Percentiles rank a stretch among this genome's conserved stretches.
These are phyloP conservation scores for Pichia exigua DNA, from an alignment of 805 yeast species.

Conservation along the genomic window DNA sequence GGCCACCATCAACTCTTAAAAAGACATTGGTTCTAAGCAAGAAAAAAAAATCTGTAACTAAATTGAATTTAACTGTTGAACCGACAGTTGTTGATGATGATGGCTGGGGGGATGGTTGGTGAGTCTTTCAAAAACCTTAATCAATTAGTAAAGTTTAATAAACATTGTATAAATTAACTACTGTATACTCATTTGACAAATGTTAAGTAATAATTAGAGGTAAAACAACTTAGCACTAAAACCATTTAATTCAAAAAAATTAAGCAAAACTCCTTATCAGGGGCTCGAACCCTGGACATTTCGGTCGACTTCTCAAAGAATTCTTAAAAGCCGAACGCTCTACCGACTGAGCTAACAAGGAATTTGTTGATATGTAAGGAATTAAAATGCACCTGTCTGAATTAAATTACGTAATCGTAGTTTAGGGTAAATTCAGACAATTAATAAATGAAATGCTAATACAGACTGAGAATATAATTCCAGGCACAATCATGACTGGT, in stretches of 20 bases:
- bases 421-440: too few relatives aligned
- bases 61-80: conserved; percentile 28
- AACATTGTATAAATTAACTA: background rate
- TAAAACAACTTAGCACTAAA: too few relatives aligned
- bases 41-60: conserved; percentile 21
- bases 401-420: too few relatives aligned
- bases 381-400: too few relatives aligned
- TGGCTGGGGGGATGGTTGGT: conserved; percentile 44
- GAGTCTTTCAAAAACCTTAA: background rate
- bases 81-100: conserved; percentile 29
- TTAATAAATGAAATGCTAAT: too few relatives aligned
- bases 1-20: conserved; percentile 1
- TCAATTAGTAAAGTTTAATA: background rate
- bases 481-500: too few relatives aligned
- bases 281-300: conserved; percentile 60
- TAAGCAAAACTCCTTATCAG: conserved; percentile 40
- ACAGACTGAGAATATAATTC: too few relatives aligned
- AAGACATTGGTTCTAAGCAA: conserved; percentile 8
- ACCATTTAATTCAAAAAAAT: too few relatives aligned
- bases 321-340: conserved; percentile 60
- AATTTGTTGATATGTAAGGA: background rate
- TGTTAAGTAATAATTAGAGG: background rate
- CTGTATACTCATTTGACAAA: background rate
- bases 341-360: conserved; percentile 56
- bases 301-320: conserved; percentile 35